Conservation (phyloP, 805 yeast genomes). For the Yarrowia keelungensis region DNA sequence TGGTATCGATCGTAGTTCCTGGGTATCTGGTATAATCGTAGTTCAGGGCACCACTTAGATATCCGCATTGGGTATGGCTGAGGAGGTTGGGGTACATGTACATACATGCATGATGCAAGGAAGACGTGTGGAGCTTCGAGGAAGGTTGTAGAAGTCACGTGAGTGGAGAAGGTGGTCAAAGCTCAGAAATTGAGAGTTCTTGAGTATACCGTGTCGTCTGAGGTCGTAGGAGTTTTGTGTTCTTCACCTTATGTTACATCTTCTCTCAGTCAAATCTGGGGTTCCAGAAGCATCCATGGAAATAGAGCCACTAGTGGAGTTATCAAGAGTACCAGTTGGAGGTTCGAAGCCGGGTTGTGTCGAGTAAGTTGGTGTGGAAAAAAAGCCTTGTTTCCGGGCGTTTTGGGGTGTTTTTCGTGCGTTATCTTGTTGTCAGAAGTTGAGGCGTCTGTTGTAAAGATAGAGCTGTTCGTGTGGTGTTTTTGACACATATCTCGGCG, state of each 20-base stretch:
- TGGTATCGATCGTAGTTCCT: neutral
- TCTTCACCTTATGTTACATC: too few relatives aligned
- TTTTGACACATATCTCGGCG: neutral
- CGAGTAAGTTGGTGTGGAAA: neutral
- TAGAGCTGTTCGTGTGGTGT: neutral
- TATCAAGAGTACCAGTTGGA: neutral
- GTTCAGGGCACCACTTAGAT: too few relatives aligned
- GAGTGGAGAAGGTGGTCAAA: neutral
- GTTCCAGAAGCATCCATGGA: constrained; percentile 3
- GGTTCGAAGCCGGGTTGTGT: constrained; percentile 3
- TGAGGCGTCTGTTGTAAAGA: too few relatives aligned
- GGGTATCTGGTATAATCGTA: neutral
- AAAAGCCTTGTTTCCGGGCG: neutral
- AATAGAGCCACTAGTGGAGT: neutral
- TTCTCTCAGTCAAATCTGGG: too few relatives aligned
- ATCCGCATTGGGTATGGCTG: neutral
- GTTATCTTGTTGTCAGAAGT: too few relatives aligned
- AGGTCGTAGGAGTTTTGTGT: too few relatives aligned
- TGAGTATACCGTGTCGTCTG: too few relatives aligned
- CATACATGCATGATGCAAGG: neutral
- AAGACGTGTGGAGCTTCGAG: neutral
- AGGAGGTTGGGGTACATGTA: neutral
- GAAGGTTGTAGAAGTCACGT: neutral
- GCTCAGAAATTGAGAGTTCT: too few relatives aligned
- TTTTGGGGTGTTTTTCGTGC: too few relatives aligned